These are phyloP conservation scores for Colletotrichum cuscutae DNA, from an alignment of 2,329 filamentous ascomycete genomes.

Conservation along the genomic window DNA sequence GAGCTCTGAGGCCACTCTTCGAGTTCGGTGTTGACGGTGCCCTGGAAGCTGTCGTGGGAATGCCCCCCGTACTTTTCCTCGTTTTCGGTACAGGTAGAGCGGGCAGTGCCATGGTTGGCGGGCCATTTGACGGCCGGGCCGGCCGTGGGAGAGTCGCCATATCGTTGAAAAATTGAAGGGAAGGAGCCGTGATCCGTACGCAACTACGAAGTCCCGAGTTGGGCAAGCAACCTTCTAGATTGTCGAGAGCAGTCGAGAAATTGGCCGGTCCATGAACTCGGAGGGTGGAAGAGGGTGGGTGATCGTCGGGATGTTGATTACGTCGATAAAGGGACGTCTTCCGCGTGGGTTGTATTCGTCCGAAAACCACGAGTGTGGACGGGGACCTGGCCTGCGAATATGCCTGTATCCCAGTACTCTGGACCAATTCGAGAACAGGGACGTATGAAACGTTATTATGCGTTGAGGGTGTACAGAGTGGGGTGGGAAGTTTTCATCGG, in stretches of 20 bases:
- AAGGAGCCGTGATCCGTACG: conserved; percentile 5
- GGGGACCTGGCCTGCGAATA: conserved; percentile 4
- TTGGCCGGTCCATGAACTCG: conserved; percentile 44
- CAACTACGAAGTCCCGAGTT: conserved; percentile 7
- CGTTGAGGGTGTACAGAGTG: conserved; percentile 33
- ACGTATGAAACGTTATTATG: conserved; percentile 43
- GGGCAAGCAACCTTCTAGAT: conserved; percentile 25
- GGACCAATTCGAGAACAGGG: conserved; percentile 27
- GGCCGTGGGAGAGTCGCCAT: conserved; percentile 74
- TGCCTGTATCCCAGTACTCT: conserved; percentile 23
- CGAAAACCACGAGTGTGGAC: conserved; percentile 22
- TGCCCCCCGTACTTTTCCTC: conserved; percentile 70
- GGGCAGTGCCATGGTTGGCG: conserved; percentile 78
- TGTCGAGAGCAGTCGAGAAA: conserved; percentile 30
- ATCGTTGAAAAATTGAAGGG: conserved; percentile 39
- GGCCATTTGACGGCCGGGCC: conserved; percentile 74
- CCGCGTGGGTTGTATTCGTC: conserved; percentile 27
- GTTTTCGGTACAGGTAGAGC: conserved; percentile 79
- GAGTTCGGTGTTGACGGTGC: conserved; percentile 60
- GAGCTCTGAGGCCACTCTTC: conserved; percentile 68
- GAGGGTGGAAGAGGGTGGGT: neutral
- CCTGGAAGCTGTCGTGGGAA: conserved; percentile 55
- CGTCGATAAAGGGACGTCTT: conserved; percentile 17
- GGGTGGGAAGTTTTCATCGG: conserved; percentile 32
- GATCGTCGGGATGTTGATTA: conserved; percentile 26